phyloP scores from a whole-genome alignment of 345 rosid species.

The Lenwebbia sp. region DNA sequence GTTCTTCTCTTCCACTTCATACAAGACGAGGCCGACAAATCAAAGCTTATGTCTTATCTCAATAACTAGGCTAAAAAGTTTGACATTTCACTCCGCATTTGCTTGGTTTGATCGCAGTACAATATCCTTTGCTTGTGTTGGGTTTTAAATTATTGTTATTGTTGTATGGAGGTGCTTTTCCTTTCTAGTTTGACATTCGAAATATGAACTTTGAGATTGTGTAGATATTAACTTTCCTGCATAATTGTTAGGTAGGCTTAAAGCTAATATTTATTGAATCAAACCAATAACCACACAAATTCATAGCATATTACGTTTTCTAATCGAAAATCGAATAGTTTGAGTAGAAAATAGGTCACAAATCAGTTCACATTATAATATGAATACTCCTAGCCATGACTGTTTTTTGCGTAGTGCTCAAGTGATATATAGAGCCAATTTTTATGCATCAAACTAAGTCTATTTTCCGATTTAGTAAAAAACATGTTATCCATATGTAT shows the following conservation, averaged over 20 bases:
- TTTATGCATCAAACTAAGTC: not conserved
- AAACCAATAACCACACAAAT: not conserved
- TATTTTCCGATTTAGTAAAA: not conserved
- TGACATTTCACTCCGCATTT: no score
- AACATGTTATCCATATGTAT: not conserved
- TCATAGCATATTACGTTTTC: not conserved
- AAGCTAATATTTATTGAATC: not conserved
- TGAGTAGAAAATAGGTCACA: not conserved
- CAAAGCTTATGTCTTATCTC: no score
- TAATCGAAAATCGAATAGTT: not conserved
- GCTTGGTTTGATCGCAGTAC: no score
- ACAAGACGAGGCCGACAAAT: no score
- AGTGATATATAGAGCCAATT: not conserved
- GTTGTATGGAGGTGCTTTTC: not conserved
- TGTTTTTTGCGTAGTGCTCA: not conserved
- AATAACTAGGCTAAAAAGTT: no score
- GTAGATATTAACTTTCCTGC: not conserved
- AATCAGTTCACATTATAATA: not conserved
- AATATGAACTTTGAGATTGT: not conserved
- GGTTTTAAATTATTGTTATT: no score
- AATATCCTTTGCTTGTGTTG: no score
- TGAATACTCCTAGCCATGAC: not conserved
- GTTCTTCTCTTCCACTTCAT: no score
- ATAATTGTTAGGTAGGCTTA: not conserved
- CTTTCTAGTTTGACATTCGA: not conserved